Base-by-base conservation (phyloP, 208 protist genomes). In the Leishmania gerbilli region DNA sequence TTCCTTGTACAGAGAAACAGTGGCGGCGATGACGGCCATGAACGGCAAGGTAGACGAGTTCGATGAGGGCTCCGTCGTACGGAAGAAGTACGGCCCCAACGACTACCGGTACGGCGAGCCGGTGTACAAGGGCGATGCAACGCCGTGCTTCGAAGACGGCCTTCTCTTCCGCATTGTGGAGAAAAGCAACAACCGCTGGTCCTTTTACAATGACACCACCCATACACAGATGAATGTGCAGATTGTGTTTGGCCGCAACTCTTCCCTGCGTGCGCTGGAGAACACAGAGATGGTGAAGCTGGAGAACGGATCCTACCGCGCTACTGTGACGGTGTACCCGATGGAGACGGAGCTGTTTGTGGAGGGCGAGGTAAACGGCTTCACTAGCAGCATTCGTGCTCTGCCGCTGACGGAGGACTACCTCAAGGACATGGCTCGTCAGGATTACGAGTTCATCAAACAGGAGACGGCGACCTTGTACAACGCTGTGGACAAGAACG, bases 141-240 rank as follows among this genome's bases (percentile, higher is more conserved):
- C 90, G 45, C 60, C 87, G 49, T 94, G 87, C 89, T 97, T 95
- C 79, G 88, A 91, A 31, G 80, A 89, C 27, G 91, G 92, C 9
- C 84, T 95, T 58, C 84, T 97, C n/a, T 96, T 88, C 84, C 91
- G 91, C 60, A 92, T 96, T 74, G 77, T 93, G 5, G 85, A 95
- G 71, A 85, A 84, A 55, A 80, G 74, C 65, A 92, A 85, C 60
- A 88, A 89, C 40, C 89, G 89, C 72, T 97, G 94, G 90, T 94
- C 89, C 49, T 97, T 97, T 64, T 97, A 97, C 88, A 97, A 97
- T 74, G 92, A 95, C 84, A 92, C 91, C 2, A 69, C 77, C 45
- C 89, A 93, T 79, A 92, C 75, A 27, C 79, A 96, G 82, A 97
- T 97, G 91, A 89, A 79, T 24, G 90, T 97, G 67, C 78, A 92